Percentiles rank a stretch among this genome's conserved stretches.
phyloP scores from a whole-genome alignment of 345 rosid genomes.

The Psidium friedrichsthalianum region DNA sequence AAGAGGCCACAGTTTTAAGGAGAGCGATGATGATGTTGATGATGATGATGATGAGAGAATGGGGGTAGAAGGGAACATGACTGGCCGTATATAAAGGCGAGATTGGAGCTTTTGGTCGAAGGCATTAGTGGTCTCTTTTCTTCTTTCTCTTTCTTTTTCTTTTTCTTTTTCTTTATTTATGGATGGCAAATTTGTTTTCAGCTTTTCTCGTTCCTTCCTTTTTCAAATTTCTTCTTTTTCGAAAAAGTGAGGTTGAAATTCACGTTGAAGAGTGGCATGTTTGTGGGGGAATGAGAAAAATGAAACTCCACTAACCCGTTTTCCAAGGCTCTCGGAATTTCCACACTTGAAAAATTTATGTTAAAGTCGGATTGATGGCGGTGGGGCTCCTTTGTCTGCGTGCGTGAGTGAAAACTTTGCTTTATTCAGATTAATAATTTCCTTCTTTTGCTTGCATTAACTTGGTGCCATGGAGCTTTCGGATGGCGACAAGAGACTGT shows the following conservation, averaged over 20 bases:
- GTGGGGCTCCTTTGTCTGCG: conserved; percentile 21
- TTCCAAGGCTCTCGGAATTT: conserved; percentile 52
- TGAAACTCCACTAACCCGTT: conserved; percentile 28
- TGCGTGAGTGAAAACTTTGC: conserved; percentile 17
- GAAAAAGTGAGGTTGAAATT: not conserved
- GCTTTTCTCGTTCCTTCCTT: not conserved
- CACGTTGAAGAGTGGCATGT: not conserved
- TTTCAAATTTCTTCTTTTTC: not conserved
- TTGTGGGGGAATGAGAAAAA: conserved; percentile 2
- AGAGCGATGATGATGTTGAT: too few species aligned
- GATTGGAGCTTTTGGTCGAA: conserved; percentile 24
- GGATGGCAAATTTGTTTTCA: not conserved
- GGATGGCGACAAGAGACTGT: not conserved
- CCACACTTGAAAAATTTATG: conserved; percentile 6
- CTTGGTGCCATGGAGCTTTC: not conserved
- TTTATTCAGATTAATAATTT: not conserved
- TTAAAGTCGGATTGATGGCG: conserved; percentile 21
- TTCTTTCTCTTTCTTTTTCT: too few species aligned
- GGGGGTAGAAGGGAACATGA: conserved; percentile 19
- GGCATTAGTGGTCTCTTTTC: conserved; percentile 5
- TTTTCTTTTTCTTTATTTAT: not conserved
- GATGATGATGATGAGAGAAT: not conserved
- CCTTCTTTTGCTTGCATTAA: not conserved
- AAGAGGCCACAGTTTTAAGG: not conserved
- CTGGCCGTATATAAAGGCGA: conserved; percentile 56